These are phyloP conservation scores for Hirsutella minnesotensis DNA, from an alignment of 2,329 filamentous ascomycete species.

Conservation along the genomic window DNA sequence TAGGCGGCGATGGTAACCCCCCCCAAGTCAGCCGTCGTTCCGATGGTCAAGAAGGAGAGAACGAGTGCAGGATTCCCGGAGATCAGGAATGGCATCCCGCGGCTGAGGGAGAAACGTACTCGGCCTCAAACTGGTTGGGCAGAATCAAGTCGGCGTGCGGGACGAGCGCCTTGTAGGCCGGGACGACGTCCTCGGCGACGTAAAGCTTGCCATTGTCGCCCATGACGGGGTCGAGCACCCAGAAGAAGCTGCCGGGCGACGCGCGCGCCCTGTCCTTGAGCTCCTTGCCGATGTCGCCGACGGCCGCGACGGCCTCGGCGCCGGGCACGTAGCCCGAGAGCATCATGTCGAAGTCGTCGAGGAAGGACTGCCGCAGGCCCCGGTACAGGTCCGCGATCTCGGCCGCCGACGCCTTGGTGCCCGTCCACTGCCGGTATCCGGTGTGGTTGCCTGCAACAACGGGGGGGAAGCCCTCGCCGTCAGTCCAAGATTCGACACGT, in stretches of 20 bases:
- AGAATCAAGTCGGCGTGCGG: constrained; percentile 80
- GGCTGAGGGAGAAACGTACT: constrained; percentile 53
- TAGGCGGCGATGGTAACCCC: no score
- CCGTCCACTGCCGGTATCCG: constrained; percentile 80
- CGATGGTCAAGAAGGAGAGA: no score
- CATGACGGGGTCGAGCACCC: constrained; percentile 97
- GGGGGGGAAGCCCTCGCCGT: background rate
- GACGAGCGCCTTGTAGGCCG: constrained; percentile 74
- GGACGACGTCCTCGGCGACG: constrained; percentile 82
- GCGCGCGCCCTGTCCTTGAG: constrained; percentile 53
- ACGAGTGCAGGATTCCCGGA: no score
- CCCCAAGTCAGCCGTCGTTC: no score
- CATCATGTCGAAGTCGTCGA: constrained; percentile 88
- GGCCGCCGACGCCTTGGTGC: constrained; percentile 66
- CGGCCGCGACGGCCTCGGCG: constrained; percentile 69
- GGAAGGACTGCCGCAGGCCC: constrained; percentile 69
- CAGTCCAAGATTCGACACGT: no score
- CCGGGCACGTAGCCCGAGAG: constrained; percentile 91
- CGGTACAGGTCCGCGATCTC: constrained; percentile 79
- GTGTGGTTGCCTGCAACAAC: constrained; percentile 71
- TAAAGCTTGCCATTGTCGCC: constrained; percentile 89
- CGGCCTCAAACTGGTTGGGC: constrained; percentile 94
- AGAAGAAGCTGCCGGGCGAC: constrained; percentile 74
- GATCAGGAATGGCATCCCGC: no score
- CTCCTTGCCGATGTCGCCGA: constrained; percentile 74